A percentile compares a stretch with the other conserved stretches of the same genome.
phyloP scores from a whole-genome alignment of 495 filamentous ascomycete genomes.

The Achaetomiella virescens region DNA sequence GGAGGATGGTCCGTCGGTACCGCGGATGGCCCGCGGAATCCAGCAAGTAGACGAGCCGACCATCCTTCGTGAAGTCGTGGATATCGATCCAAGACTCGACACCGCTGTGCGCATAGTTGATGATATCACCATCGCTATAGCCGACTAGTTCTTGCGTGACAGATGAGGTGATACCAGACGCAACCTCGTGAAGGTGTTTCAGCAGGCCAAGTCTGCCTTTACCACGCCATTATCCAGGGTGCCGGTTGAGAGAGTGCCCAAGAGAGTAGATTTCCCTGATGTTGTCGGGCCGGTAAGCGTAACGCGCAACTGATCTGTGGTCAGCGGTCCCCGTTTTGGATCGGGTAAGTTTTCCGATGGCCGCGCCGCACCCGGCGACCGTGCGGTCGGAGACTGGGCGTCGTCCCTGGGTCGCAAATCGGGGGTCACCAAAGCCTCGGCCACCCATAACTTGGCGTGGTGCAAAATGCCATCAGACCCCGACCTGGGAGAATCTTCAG shows the following conservation, averaged over 20 bases:
- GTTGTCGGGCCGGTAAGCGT: slow-evolving; percentile 85
- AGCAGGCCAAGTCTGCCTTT: slow-evolving; percentile 80
- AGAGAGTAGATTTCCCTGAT: slow-evolving; percentile 87
- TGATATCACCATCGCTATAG: slow-evolving; percentile 59
- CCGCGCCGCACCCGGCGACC: slow-evolving; percentile 9
- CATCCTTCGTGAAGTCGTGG: slow-evolving; percentile 64
- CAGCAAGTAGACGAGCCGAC: slow-evolving; percentile 76
- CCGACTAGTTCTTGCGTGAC: slow-evolving; percentile 89
- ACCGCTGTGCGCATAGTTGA: slow-evolving; percentile 84
- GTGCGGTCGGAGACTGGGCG: not conserved
- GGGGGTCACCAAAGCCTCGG: slow-evolving; percentile 60
- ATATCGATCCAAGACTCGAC: slow-evolving; percentile 93
- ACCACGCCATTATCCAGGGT: slow-evolving; percentile 87
- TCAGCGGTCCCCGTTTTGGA: slow-evolving; percentile 29
- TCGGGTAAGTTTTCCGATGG: slow-evolving; percentile 15
- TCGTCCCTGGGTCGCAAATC: slow-evolving; percentile 27
- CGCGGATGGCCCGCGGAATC: slow-evolving; percentile 87
- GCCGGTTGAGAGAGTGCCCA: slow-evolving; percentile 83
- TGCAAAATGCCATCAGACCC: slow-evolving; percentile 17
- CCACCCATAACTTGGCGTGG: slow-evolving; percentile 70
- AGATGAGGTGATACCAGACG: slow-evolving; percentile 85
- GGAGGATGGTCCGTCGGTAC: slow-evolving; percentile 78
- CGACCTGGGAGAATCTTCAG: slow-evolving; percentile 1
- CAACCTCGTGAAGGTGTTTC: slow-evolving; percentile 92
- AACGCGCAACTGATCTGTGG: slow-evolving; percentile 76